These are phyloP conservation scores for Phytophthora citricola DNA, from an alignment of 352 stramenopile species.

Conservation along the genomic window DNA sequence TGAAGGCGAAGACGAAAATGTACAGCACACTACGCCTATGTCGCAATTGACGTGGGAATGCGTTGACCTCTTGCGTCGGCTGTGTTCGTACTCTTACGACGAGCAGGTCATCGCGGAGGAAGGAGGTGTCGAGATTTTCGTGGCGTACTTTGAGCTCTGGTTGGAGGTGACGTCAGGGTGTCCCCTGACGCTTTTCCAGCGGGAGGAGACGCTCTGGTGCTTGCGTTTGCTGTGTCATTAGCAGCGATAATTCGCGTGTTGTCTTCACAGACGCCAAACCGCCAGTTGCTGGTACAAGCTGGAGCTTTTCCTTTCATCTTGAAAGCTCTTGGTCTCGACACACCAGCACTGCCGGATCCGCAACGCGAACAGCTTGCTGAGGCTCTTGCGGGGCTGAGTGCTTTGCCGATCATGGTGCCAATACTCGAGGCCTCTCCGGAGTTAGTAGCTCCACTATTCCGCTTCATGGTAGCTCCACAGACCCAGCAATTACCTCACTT, in stretches of 20 bases:
- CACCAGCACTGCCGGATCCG: conserved; percentile 8
- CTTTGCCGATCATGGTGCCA: conserved; percentile 18
- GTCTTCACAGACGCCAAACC: conserved; percentile 32
- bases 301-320: conserved; percentile 57
- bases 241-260: conserved; percentile 26
- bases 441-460: conserved; percentile 61
- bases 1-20: conserved; percentile 4
- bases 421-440: conserved; percentile 36
- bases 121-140: conserved; percentile 48
- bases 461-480: conserved; percentile 56
- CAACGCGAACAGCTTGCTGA: conserved; percentile 33
- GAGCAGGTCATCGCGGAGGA: conserved; percentile 53
- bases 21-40: conserved; percentile 4
- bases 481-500: conserved; percentile 35
- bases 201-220: conserved; percentile 25
- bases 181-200: conserved; percentile 11
- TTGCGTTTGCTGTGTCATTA: conserved; percentile 23
- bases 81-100: conserved; percentile 45
- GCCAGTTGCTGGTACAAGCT: conserved; percentile 33
- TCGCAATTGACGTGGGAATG: conserved; percentile 40
- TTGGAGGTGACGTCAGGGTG: conserved; percentile 23
- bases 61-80: conserved; percentile 46
- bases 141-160: conserved; percentile 46
- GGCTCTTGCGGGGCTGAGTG: conserved; percentile 22
- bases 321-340: conserved; percentile 27